Conservation (phyloP, 2,329 filamentous ascomycete species). For the Colletotrichum echinochloae region DNA sequence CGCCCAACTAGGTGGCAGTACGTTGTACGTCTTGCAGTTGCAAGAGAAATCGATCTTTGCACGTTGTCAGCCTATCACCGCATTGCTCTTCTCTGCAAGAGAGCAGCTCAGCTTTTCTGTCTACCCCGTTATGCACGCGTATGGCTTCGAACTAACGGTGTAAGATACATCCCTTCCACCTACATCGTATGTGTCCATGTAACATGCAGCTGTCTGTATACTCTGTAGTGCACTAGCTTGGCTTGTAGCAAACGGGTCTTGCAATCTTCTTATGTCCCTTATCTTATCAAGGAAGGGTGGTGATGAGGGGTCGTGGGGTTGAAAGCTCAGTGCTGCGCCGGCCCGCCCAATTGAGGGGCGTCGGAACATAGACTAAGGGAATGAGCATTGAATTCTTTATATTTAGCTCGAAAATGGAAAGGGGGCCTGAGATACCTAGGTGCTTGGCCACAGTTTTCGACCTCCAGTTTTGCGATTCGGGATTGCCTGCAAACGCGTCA, state of each 20-base stretch:
- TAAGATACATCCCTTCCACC: neutral
- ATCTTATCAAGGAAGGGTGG: slow-evolving; percentile 1
- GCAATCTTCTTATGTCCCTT: neutral
- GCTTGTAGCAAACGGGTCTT: neutral
- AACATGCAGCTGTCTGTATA: neutral
- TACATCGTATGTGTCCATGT: neutral
- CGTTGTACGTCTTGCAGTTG: neutral
- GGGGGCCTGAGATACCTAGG: neutral
- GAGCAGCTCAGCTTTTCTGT: neutral
- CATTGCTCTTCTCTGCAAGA: neutral
- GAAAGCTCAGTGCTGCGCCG: neutral
- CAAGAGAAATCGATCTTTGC: neutral
- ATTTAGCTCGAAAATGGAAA: neutral
- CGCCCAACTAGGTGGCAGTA: neutral
- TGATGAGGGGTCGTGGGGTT: slow-evolving; percentile 4
- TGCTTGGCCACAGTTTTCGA: neutral
- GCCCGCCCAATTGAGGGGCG: neutral
- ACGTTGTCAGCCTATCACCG: neutral
- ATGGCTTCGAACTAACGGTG: neutral
- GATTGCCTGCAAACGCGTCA: neutral
- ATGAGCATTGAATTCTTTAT: neutral
- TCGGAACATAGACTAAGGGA: neutral
- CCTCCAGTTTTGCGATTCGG: neutral
- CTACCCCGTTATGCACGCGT: neutral
- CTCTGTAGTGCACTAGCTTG: neutral